Base-by-base conservation (phyloP, 176 grass and related monocot genomes). In the Carex kokanica region DNA sequence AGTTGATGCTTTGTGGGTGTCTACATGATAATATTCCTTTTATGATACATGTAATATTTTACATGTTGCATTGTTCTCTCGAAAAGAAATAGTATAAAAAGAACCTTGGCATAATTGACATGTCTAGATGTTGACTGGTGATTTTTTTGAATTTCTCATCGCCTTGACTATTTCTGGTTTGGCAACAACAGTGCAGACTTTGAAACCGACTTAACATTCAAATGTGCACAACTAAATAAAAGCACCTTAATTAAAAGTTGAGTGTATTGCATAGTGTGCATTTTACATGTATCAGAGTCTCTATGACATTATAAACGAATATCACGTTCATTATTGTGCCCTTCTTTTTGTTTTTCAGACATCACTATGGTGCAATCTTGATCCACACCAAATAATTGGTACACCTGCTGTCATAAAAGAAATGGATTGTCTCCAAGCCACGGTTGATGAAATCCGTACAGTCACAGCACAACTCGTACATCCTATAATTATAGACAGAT, bases 371-470 rank as follows among this genome's bases (percentile, higher is more conserved):
- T 91, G 91, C 74, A 99, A 96, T 89, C 86, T 99, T 89, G 86
- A 92, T 88, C 97, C 97, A 49, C 87, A 88, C 71, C 97, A 99
- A 90, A 75, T 99, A 62, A 85, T 99, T 40, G 97, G 93, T 5
- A 56, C 92, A 84, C 84, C 97, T 63, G 89, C 88, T 68, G 59
- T 92, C 18, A 88, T 99, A 51, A 96, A 99, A 84, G 93, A 99
- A 87, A 92, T 99, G 17, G 93, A 99, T 93, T 99, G 97, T 78
- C 88, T 93, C 78, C 93, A 86, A 74, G 91, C 97, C 74, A 93
- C 97, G 2, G 80, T 96, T 80, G 89, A 99, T 82, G 91, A 96
- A 78, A 99, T 99, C 5, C 85, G 78, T 74, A 88, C 86, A 78
- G 86, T 99, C 84, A 85, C 64, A 63, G 80, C 91, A 84, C 88